Conservation (phyloP, 352 stramenopile species). For the Poterioochromonas sp. region DNA sequence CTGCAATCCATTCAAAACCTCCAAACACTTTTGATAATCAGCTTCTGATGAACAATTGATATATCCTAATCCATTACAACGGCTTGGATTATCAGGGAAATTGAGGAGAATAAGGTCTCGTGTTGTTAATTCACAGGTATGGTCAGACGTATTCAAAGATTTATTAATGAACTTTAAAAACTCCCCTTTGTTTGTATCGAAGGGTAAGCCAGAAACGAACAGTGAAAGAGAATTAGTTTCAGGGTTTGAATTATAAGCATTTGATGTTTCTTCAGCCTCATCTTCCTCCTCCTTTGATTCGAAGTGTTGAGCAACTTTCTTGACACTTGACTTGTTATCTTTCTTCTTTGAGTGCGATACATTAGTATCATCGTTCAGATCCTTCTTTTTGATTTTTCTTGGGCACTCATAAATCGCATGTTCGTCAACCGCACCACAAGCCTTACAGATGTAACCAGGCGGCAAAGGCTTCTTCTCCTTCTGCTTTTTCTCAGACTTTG, state of each 20-base stretch:
- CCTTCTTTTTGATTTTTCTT: not conserved
- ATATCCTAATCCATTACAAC: not conserved
- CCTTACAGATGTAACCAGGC: slow-evolving; percentile 8
- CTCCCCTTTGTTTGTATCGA: not conserved
- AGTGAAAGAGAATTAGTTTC: not conserved
- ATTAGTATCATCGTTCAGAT: not conserved
- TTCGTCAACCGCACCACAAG: slow-evolving; percentile 5
- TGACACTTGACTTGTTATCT: not conserved
- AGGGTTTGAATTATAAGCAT: not conserved
- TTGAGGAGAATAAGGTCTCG: not conserved
- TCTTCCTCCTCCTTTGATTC: not conserved
- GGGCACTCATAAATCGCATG: slow-evolving; percentile 26
- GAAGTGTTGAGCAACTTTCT: not conserved
- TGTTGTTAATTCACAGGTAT: not conserved
- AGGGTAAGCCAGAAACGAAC: slow-evolving; percentile 3
- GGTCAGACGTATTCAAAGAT: not conserved
- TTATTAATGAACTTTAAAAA: not conserved
- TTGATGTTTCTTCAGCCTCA: not conserved
- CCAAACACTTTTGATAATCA: not conserved
- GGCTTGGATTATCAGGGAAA: not conserved
- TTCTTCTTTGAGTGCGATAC: not conserved
- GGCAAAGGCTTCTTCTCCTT: not conserved
- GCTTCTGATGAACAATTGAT: not conserved
- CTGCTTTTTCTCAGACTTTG: not conserved
- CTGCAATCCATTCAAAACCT: not conserved